Evolutionary conservation across 73 alveolate genomes (phyloP), one percentile per base, ranked within the genome.

Genomic region (Urostyla sp.): DNA sequence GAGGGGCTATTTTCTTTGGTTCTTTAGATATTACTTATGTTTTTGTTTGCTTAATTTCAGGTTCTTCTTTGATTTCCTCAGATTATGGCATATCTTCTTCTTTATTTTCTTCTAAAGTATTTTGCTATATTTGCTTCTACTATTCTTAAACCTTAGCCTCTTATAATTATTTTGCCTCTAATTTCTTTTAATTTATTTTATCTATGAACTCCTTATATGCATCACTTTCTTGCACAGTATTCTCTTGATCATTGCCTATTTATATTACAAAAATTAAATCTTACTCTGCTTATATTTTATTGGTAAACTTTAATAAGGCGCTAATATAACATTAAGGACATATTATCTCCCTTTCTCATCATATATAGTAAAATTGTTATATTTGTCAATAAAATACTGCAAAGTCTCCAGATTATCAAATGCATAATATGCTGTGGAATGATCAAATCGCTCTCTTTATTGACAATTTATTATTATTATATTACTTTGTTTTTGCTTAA

Each of bases 291-390:
- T 21, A 4, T 45, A 31, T 4, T 48, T 40, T 0, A 49, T 1
- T 11, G 83, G 83, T 20, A 69, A 35, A 4, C 56, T 24, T 8
- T 45, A 13, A 31, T 48, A 69, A 24, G 49, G 69, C 38, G 52
- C 48, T 32, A 67, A 31, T 24, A 46, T 32, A 23, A 69, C 83
- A 18, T 7, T 37, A 2, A 69, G 58, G 16, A 48, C 31, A 31
- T 69, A 69, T 31, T 52, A 46, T 36, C 49, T 69, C 20, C 83
- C 83, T 23, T 69, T 69, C 48, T 69, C 83, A 49, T 69, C 83
- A 34, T 69, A 69, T 34, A 69, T 69, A 4, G 55, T 69, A 31
- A 69, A 69, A 27, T 69, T 69, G 54, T 69, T 69, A 30, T 46
- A 69, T 26, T 69, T 69, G 20, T 20, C 58, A 13, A 69, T 69